These are phyloP conservation scores for Fusarium sterilihyphosum DNA, from an alignment of 2,329 filamentous ascomycete species.

Conservation along the genomic window DNA sequence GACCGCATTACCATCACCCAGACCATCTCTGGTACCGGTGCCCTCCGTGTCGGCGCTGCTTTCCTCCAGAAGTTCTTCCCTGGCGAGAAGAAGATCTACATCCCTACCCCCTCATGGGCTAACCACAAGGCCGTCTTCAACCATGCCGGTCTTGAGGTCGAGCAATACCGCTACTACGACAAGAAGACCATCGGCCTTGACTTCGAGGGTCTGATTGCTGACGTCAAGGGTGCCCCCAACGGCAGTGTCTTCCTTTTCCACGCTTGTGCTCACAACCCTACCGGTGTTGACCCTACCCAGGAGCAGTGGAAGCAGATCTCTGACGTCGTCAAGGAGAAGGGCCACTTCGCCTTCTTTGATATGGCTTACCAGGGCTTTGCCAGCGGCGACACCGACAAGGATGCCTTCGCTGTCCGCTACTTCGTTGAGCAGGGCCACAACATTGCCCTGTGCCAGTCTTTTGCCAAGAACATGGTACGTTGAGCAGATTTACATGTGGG, in stretches of 20 bases:
- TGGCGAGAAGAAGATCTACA: slow-evolving; percentile 93
- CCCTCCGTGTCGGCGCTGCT: slow-evolving; percentile 91
- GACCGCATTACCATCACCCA: slow-evolving; percentile 90
- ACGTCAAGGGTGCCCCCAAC: slow-evolving; percentile 88
- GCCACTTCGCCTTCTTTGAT: slow-evolving; percentile 97
- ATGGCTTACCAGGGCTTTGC: slow-evolving; percentile 99
- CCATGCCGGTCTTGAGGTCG: slow-evolving; percentile 89
- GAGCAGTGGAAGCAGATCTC: slow-evolving; percentile 95
- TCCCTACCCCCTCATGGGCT: slow-evolving; percentile 95
- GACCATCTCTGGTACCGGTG: slow-evolving; percentile 97
- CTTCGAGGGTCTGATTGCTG: slow-evolving; percentile 91
- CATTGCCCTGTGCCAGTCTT: slow-evolving; percentile 88
- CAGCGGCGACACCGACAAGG: slow-evolving; percentile 88
- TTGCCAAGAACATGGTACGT: slow-evolving; percentile 97
- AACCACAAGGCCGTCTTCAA: slow-evolving; percentile 98
- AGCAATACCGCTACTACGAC: slow-evolving; percentile 99
- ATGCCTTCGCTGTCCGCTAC: slow-evolving; percentile 92
- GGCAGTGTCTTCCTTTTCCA: slow-evolving; percentile 93
- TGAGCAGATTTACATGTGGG: background rate
- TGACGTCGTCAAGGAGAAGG: slow-evolving; percentile 83
- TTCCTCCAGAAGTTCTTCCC: slow-evolving; percentile 95
- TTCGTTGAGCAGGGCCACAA: slow-evolving; percentile 94
- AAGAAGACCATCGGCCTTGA: slow-evolving; percentile 98
- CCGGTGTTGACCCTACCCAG: slow-evolving; percentile 90
- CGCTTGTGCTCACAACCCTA: slow-evolving; percentile 98